A percentile compares a stretch with the other conserved stretches of the same genome.
phyloP scores from a whole-genome alignment of 306 rosid species.

The Herpetospermum pedunculosum region DNA sequence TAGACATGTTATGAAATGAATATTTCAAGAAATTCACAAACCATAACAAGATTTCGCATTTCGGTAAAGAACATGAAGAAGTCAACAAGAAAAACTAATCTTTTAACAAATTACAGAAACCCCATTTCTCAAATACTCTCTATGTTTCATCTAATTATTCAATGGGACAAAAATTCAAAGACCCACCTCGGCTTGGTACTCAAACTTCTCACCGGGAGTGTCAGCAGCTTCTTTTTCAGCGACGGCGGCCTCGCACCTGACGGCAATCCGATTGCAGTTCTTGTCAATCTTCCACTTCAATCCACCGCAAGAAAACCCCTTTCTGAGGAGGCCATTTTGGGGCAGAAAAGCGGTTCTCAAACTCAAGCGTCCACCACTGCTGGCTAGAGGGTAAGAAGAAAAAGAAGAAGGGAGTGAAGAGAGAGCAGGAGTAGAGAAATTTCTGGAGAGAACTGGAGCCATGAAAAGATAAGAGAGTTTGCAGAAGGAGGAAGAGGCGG shows the following conservation, averaged over 20 bases:
- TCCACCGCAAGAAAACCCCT: constrained; percentile 24
- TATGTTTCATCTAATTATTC: neutral
- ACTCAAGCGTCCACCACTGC: constrained; percentile 18
- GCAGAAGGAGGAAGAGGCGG: neutral
- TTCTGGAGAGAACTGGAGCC: constrained; percentile 81
- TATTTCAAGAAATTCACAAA: neutral
- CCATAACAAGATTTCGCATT: neutral
- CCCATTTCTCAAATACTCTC: neutral
- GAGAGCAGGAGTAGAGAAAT: constrained; percentile 42
- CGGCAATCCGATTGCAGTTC: constrained; percentile 20
- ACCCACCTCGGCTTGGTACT: constrained; percentile 98
- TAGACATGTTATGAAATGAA: neutral
- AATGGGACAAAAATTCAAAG: constrained; percentile 5
- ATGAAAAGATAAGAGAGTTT: constrained; percentile 20
- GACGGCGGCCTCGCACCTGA: constrained; percentile 76
- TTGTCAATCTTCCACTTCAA: constrained; percentile 50
- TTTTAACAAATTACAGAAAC: neutral
- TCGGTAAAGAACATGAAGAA: neutral
- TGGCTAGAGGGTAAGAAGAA: constrained; percentile 26
- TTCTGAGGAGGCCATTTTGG: constrained; percentile 27
- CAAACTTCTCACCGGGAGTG: constrained; percentile 62
- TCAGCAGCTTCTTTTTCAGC: constrained; percentile 77
- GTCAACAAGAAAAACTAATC: neutral
- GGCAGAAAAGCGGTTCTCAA: constrained; percentile 47
- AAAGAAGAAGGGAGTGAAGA: constrained; percentile 51